Percentiles rank a stretch among this genome's conserved stretches.
Evolutionary conservation across 805 yeast species (phyloP).

Genomic region (Huiozyma naganishii): DNA sequence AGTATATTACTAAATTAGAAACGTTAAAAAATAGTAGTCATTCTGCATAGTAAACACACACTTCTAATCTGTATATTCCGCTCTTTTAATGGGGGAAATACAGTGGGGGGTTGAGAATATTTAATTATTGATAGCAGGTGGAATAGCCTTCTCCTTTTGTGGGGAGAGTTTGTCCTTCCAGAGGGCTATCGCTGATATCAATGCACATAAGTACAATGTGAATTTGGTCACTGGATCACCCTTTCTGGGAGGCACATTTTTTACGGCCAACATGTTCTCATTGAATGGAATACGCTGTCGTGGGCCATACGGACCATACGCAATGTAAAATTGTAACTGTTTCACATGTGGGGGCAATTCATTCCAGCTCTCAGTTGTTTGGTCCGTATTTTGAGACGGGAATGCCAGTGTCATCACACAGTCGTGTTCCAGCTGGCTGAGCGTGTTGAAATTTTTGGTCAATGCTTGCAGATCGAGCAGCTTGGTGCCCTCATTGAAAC

Average conservation of each 20-base stretch:
- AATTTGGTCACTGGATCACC: background rate
- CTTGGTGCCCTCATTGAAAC: slow-evolving; percentile 1
- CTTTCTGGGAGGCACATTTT: background rate
- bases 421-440: slow-evolving; percentile 9
- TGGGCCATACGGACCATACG: slow-evolving; percentile 65
- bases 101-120: background rate
- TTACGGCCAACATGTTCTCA: background rate
- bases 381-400: slow-evolving; percentile 21
- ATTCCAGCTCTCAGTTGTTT: slow-evolving; percentile 34
- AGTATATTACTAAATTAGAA: background rate
- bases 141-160: background rate
- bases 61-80: too few relatives aligned
- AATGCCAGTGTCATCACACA: slow-evolving; percentile 7
- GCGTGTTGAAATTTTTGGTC: slow-evolving; percentile 5
- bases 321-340: slow-evolving; percentile 46
- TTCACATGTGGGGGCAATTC: slow-evolving; percentile 39
- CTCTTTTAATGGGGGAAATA: too few relatives aligned
- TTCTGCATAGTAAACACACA: too few relatives aligned
- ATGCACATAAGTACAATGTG: background rate
- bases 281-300: slow-evolving; percentile 42
- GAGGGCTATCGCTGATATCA: background rate
- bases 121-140: background rate
- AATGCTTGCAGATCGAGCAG: slow-evolving; percentile 3
- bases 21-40: background rate
- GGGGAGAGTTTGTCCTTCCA: background rate